Conservation (phyloP, 495 filamentous ascomycete genomes). For the Amphirosellinia nigrospora region DNA sequence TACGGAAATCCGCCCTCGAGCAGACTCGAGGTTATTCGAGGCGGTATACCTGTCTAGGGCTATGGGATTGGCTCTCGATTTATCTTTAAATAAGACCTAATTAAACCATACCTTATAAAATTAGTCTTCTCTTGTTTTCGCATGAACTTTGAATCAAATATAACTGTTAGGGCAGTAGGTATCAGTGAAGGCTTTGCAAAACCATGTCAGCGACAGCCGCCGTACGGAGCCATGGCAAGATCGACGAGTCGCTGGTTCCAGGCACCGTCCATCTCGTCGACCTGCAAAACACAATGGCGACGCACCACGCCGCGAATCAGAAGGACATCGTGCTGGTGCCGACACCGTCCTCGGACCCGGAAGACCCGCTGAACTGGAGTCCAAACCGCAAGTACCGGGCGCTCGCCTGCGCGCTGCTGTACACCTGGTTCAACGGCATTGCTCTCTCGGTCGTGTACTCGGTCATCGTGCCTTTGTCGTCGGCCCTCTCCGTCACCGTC, state of each 20-base stretch:
- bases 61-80: background rate
- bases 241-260: conserved; percentile 54
- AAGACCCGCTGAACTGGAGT: conserved; percentile 70
- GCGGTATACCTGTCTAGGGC: background rate
- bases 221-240: conserved; percentile 30
- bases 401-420: conserved; percentile 56
- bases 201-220: conserved; percentile 29
- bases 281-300: conserved; percentile 50
- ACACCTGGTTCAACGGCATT: conserved; percentile 67
- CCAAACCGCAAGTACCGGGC: conserved; percentile 60
- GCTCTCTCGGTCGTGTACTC: conserved; percentile 66
- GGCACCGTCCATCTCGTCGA: conserved; percentile 64
- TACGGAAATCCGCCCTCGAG: background rate
- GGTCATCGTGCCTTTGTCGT: conserved; percentile 62
- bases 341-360: conserved; percentile 61
- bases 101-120: background rate
- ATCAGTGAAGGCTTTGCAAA: background rate
- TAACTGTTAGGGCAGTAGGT: conserved; percentile 5
- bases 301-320: conserved; percentile 48
- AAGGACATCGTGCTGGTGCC: conserved; percentile 66
- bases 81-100: conserved; percentile 13
- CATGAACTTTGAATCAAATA: conserved; percentile 8
- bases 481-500: conserved; percentile 60
- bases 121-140: background rate
- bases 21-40: background rate